Percentiles rank a stretch among this genome's conserved stretches.
Evolutionary conservation across 1,284 basidiomycete genomes (phyloP).

Genomic region (Agroathelia rolfsii): DNA sequence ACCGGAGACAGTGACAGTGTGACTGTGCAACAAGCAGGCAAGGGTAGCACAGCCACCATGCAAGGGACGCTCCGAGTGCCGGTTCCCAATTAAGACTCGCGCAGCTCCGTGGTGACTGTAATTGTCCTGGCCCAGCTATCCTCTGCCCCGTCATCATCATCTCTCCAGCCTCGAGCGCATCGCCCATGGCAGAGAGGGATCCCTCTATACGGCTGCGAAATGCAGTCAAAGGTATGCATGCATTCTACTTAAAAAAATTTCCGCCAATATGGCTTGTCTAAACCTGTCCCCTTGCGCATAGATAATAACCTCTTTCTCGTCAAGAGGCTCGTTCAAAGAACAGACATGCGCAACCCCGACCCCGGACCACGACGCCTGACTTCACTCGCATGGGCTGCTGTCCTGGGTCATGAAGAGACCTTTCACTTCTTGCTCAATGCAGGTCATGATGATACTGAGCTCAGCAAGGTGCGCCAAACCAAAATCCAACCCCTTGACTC

Average conservation of each 20-base stretch:
- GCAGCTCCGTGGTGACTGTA: no score
- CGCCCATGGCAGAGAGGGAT: constrained; percentile 72
- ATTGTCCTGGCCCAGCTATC: no score
- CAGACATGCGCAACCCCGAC: constrained; percentile 86
- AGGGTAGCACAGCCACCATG: constrained; percentile 10
- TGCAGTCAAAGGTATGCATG: constrained; percentile 61
- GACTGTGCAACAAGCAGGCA: constrained; percentile 18
- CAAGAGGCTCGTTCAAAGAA: constrained; percentile 68
- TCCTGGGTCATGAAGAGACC: constrained; percentile 77
- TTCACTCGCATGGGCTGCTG: constrained; percentile 81
- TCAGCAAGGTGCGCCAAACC: constrained; percentile 59
- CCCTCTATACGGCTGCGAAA: constrained; percentile 61
- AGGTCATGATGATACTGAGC: constrained; percentile 85
- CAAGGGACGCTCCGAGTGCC: constrained; percentile 18
- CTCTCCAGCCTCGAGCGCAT: constrained; percentile 14
- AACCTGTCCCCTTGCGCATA: constrained; percentile 22
- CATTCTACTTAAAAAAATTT: constrained; percentile 6
- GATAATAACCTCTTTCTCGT: constrained; percentile 90
- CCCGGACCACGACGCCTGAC: constrained; percentile 65
- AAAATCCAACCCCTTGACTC: constrained; percentile 7
- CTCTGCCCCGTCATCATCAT: constrained; percentile 13
- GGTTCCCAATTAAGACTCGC: no score
- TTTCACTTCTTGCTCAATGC: constrained; percentile 79
- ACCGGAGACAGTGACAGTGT: constrained; percentile 7
- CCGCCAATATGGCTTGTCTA: constrained; percentile 13